Evolutionary conservation across 1,284 basidiomycete genomes (phyloP).

Genomic region (Malassezia equina): DNA sequence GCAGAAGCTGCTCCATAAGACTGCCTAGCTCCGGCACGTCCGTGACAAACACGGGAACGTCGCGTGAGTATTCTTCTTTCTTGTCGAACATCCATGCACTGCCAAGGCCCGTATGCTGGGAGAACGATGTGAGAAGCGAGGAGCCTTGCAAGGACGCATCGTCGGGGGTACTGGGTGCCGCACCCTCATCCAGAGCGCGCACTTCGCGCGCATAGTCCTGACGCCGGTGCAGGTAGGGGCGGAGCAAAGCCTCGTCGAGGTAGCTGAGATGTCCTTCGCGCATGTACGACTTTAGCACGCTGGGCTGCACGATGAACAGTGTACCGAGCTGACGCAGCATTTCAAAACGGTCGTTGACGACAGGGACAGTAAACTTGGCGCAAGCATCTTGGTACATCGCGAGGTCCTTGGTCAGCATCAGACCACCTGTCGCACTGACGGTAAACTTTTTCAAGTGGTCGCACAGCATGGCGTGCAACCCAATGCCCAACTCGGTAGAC

Average conservation of each 20-base stretch:
- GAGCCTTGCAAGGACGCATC: not conserved
- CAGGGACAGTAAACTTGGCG: constrained; percentile 65
- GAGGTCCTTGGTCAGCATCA: constrained; percentile 98
- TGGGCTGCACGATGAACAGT: constrained; percentile 57
- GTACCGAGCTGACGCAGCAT: constrained; percentile 97
- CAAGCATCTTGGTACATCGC: constrained; percentile 92
- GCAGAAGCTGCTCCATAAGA: constrained; percentile 2
- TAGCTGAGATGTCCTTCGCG: constrained; percentile 54
- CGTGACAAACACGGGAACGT: constrained; percentile 6
- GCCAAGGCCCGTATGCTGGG: not conserved
- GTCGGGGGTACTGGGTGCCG: constrained; percentile 10
- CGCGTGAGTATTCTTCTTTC: not conserved
- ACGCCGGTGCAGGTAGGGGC: constrained; percentile 80
- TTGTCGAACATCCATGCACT: not conserved
- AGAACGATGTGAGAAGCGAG: constrained; percentile 6
- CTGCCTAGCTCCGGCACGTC: constrained; percentile 5
- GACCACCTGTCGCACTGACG: constrained; percentile 86
- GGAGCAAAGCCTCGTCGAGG: constrained; percentile 74
- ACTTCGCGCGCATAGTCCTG: constrained; percentile 59
- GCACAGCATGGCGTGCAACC: constrained; percentile 83
- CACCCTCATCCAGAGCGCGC: constrained; percentile 27
- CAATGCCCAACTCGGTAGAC: constrained; percentile 82
- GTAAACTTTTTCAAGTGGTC: constrained; percentile 94
- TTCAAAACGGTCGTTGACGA: constrained; percentile 88
- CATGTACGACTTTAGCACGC: constrained; percentile 46